Percentiles rank a stretch among this genome's conserved stretches.
These are phyloP conservation scores for Collybia nuda DNA, from an alignment of 768 basidiomycete genomes.

Conservation along the genomic window DNA sequence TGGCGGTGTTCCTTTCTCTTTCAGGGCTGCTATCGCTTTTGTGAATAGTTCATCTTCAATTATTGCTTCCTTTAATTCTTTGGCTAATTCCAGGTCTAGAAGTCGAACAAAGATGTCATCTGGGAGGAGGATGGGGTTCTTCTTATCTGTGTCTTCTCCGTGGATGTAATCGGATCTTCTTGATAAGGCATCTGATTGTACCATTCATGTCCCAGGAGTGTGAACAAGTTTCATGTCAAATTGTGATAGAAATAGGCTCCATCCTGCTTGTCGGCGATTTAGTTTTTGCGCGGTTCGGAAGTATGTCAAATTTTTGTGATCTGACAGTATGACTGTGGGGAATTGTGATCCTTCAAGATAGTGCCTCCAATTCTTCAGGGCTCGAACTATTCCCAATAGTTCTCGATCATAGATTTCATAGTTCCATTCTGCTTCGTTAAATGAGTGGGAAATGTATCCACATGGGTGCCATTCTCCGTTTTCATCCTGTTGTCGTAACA, in stretches of 20 bases:
- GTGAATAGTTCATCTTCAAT: not conserved
- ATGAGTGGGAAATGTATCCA: too few species aligned
- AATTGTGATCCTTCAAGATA: slow-evolving; percentile 16
- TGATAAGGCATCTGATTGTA: too few species aligned
- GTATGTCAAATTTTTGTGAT: slow-evolving; percentile 26
- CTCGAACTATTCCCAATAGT: slow-evolving; percentile 39
- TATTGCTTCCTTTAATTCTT: not conserved
- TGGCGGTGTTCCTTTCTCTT: too few species aligned
- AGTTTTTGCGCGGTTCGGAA: slow-evolving; percentile 12
- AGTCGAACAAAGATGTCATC: not conserved
- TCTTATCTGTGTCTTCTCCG: not conserved
- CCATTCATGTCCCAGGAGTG: slow-evolving; percentile 5
- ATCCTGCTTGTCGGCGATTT: slow-evolving; percentile 7
- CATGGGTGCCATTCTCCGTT: slow-evolving; percentile 29
- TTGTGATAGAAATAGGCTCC: slow-evolving; percentile 7
- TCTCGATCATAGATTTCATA: slow-evolving; percentile 42
- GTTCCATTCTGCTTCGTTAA: slow-evolving; percentile 30
- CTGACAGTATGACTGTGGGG: slow-evolving; percentile 12
- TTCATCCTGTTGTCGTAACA: slow-evolving; percentile 26
- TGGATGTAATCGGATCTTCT: not conserved
- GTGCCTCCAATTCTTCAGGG: slow-evolving; percentile 27
- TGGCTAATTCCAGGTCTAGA: not conserved
- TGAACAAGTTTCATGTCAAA: slow-evolving; percentile 5
- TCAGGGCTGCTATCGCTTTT: too few species aligned
- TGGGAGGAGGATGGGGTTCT: not conserved